Evolutionary conservation across 345 rosid species (phyloP).

Genomic region (Turritis glabra): DNA sequence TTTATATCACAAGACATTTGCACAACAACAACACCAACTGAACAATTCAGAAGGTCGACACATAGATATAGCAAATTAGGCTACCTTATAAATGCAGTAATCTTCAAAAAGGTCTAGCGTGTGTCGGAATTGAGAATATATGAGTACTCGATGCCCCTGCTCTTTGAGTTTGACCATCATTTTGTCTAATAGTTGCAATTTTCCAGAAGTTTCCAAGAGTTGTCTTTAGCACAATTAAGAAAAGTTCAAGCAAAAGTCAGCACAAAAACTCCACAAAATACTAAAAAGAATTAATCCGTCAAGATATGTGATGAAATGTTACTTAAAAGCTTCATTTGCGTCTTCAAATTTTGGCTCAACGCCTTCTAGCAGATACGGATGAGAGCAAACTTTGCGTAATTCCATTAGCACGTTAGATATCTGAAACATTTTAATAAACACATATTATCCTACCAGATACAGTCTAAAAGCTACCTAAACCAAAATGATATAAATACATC

Average conservation of each 20-base stretch:
- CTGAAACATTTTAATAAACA: conserved; percentile 45
- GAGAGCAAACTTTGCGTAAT: conserved; percentile 86
- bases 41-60: neutral
- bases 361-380: conserved; percentile 82
- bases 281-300: neutral
- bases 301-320: conserved; percentile 22
- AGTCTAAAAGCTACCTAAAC: neutral
- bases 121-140: conserved; percentile 84
- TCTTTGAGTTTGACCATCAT: conserved; percentile 91
- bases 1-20: neutral
- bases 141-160: conserved; percentile 92
- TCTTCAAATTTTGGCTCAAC: conserved; percentile 63
- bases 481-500: neutral
- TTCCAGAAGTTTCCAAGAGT: conserved; percentile 76
- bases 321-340: conserved; percentile 61
- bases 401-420: conserved; percentile 86
- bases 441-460: conserved; percentile 11
- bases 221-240: conserved; percentile 46
- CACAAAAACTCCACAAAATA: neutral
- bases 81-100: conserved; percentile 69
- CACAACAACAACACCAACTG: neutral
- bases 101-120: conserved; percentile 84
- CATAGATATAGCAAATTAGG: neutral
- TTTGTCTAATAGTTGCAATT: conserved; percentile 77
- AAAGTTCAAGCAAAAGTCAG: conserved; percentile 8